Evolutionary conservation across 2,329 filamentous ascomycete genomes (phyloP).

Genomic region (Fusarium nelsonii): DNA sequence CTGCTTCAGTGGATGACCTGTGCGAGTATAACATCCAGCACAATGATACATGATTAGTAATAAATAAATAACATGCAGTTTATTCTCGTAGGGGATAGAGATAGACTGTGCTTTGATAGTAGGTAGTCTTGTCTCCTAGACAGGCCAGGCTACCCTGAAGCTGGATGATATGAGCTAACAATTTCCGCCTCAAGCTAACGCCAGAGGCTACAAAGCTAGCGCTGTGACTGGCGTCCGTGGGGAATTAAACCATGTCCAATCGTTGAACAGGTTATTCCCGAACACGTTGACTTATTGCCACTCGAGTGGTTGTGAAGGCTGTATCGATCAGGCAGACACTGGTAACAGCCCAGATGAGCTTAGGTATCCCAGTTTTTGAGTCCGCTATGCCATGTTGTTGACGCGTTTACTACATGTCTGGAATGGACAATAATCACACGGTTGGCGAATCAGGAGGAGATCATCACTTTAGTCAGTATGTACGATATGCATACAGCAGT

Average conservation of each 20-base stretch:
- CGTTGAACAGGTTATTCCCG: background rate
- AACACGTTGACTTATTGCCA: conserved; percentile 1
- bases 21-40: too few species aligned
- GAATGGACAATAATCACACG: background rate
- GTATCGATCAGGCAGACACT: background rate
- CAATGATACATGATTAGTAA: too few species aligned
- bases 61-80: too few species aligned
- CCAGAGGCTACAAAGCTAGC: conserved; percentile 2
- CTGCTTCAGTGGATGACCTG: too few species aligned
- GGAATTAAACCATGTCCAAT: background rate
- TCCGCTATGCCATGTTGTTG: background rate
- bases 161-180: background rate
- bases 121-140: background rate
- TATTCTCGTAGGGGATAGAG: background rate
- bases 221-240: conserved; percentile 2
- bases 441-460: background rate
- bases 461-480: background rate
- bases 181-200: background rate
- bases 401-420: background rate
- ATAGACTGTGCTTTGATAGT: background rate
- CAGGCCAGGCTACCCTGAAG: background rate
- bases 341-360: background rate
- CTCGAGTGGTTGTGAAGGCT: background rate
- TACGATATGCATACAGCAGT: background rate
- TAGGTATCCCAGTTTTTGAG: too few species aligned